Conservation (phyloP, 1,284 basidiomycete species). For the Puccinia horiana region DNA sequence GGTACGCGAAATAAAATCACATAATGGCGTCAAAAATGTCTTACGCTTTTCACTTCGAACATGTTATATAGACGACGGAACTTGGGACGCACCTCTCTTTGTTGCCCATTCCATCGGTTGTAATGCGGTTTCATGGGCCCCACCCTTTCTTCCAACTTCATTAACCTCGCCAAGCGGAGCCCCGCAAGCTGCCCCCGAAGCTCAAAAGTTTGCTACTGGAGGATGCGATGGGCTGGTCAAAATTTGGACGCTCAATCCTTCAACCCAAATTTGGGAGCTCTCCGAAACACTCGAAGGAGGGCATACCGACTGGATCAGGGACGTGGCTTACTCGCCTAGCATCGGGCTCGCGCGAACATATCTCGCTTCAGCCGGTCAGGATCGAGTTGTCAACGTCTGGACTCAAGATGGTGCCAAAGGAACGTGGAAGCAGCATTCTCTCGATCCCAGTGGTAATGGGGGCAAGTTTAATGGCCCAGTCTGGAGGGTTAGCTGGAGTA, state of each 20-base stretch:
- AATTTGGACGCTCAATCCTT: conserved; percentile 78
- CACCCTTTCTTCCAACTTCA: conserved; percentile 80
- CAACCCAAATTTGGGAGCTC: conserved; percentile 72
- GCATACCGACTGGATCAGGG: conserved; percentile 97
- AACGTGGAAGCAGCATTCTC: conserved; percentile 70
- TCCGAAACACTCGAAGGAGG: conserved; percentile 78
- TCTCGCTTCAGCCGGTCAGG: conserved; percentile 91
- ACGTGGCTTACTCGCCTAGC: conserved; percentile 96
- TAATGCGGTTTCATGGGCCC: conserved; percentile 97
- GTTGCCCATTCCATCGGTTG: conserved; percentile 93
- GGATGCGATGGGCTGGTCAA: conserved; percentile 95
- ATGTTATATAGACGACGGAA: conserved; percentile 77
- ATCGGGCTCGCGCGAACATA: conserved; percentile 91
- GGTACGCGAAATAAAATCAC: conserved; percentile 62
- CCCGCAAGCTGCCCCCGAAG: conserved; percentile 50
- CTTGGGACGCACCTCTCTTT: conserved; percentile 93
- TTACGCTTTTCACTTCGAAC: background rate
- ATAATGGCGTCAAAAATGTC: background rate
- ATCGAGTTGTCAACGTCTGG: conserved; percentile 57
- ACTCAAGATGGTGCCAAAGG: conserved; percentile 62
- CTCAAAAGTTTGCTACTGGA: conserved; percentile 81
- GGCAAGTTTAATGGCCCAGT: conserved; percentile 87
- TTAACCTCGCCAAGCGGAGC: conserved; percentile 59
- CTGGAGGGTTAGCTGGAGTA: conserved; percentile 95
- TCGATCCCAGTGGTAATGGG: conserved; percentile 58